Conservation (phyloP, 495 filamentous ascomycete species). For the Jackrogersella multiformis region DNA sequence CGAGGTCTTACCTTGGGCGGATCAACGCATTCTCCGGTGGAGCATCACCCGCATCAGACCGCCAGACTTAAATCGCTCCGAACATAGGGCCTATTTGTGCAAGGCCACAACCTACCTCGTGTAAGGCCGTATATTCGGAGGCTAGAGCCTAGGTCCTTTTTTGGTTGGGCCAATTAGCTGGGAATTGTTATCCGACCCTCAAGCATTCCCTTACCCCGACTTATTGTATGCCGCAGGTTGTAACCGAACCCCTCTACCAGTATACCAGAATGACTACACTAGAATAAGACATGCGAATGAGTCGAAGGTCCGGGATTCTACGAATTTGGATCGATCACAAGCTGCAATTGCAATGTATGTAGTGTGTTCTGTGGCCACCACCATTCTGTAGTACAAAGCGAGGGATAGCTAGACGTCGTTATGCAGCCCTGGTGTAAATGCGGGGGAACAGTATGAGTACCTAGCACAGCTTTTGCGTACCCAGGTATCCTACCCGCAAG, state of each 20-base stretch:
- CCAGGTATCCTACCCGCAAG: slow-evolving; percentile 39
- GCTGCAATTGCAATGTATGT: slow-evolving; percentile 10
- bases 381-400: slow-evolving; percentile 16
- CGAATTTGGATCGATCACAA: slow-evolving; percentile 40
- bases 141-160: slow-evolving; percentile 22
- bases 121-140: slow-evolving; percentile 22
- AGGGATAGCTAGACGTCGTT: slow-evolving; percentile 16
- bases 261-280: slow-evolving; percentile 14
- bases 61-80: slow-evolving; percentile 13
- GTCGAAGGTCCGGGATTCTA: slow-evolving; percentile 29
- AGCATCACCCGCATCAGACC: slow-evolving; percentile 16
- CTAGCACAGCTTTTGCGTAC: slow-evolving; percentile 3
- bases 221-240: slow-evolving; percentile 27
- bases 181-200: slow-evolving; percentile 24
- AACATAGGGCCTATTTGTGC: slow-evolving; percentile 14
- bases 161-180: slow-evolving; percentile 38
- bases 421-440: slow-evolving; percentile 41
- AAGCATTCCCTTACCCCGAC: slow-evolving; percentile 38
- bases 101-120: slow-evolving; percentile 20
- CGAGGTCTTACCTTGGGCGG: slow-evolving; percentile 2
- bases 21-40: slow-evolving; percentile 12
- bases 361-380: slow-evolving; percentile 5
- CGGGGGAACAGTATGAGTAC: slow-evolving; percentile 33
- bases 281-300: no score
- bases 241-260: slow-evolving; percentile 38